A percentile compares a stretch with the other conserved stretches of the same genome.
phyloP scores from a whole-genome alignment of 768 basidiomycete species.

The Gloeostereum incarnatum region DNA sequence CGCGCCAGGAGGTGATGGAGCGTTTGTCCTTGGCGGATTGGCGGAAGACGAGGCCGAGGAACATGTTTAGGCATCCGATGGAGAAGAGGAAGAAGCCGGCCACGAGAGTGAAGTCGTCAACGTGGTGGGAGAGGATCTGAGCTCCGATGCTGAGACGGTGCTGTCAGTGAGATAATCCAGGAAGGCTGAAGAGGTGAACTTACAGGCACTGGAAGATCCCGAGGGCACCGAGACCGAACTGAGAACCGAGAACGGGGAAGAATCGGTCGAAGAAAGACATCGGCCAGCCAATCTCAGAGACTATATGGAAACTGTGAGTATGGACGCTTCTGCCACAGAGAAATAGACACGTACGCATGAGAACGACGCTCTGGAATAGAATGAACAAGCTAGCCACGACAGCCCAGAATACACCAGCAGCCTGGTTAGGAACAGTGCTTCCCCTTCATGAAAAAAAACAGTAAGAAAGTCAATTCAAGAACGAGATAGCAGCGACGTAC shows the following conservation, averaged over 20 bases:
- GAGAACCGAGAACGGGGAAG: constrained; percentile 82
- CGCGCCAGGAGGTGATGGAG: constrained; percentile 59
- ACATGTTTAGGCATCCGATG: constrained; percentile 74
- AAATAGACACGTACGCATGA: too few species aligned
- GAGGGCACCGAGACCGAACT: constrained; percentile 81
- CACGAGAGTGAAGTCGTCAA: constrained; percentile 79
- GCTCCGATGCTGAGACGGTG: constrained; percentile 43
- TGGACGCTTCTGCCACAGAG: too few species aligned
- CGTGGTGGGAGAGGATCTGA: constrained; percentile 66
- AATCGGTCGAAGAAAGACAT: constrained; percentile 72
- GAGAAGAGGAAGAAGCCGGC: constrained; percentile 82
- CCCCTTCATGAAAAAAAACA: constrained; percentile 24
- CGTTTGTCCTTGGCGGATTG: constrained; percentile 55
- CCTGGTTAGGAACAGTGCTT: constrained; percentile 88
- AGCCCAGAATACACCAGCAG: constrained; percentile 90
- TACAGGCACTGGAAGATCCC: constrained; percentile 84
- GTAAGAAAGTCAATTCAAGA: not conserved
- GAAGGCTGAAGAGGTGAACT: constrained; percentile 15
- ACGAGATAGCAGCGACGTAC: constrained; percentile 28
- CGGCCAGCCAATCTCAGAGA: constrained; percentile 79
- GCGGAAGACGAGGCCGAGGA: constrained; percentile 76
- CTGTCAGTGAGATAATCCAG: not conserved
- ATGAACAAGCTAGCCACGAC: constrained; percentile 81
- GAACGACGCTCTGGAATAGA: constrained; percentile 68
- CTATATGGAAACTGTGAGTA: too few species aligned